Conservation (phyloP, 495 filamentous ascomycete species). For the Aspergillus incahuasiensis region DNA sequence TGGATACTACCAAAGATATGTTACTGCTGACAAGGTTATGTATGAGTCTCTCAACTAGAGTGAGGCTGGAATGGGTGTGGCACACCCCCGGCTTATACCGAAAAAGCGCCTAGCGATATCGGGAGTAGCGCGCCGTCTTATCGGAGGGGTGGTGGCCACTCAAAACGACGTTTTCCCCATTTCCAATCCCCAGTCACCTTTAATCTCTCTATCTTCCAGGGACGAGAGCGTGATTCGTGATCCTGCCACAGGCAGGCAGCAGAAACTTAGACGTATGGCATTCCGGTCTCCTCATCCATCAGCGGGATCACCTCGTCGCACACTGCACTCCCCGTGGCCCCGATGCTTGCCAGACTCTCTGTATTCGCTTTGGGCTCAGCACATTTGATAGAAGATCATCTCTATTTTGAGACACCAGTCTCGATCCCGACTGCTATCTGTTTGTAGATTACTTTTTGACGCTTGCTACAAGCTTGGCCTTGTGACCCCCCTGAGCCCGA, state of each 20-base stretch:
- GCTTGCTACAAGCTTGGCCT: no score
- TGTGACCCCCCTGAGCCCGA: no score
- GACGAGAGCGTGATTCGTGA: neutral
- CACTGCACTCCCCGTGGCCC: neutral
- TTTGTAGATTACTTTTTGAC: neutral
- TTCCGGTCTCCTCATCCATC: neutral
- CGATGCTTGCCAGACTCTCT: neutral
- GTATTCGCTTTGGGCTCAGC: neutral
- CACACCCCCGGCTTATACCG: neutral
- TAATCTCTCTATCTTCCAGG: neutral
- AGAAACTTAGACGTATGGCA: neutral
- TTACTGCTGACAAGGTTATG: no score
- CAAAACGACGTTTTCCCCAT: neutral
- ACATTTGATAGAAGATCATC: neutral
- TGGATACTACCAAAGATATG: no score
- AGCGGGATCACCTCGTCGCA: neutral
- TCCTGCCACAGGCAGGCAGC: neutral
- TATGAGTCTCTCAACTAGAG: no score
- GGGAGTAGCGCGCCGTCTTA: neutral
- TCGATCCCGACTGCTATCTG: neutral
- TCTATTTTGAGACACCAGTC: neutral
- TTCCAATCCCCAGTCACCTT: neutral
- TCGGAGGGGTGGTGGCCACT: neutral
- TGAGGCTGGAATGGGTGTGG: no score
- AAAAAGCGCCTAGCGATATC: neutral